Evolutionary conservation across 1,139 yeast genomes (phyloP).

Genomic region (Geotrichum bryndzae): DNA sequence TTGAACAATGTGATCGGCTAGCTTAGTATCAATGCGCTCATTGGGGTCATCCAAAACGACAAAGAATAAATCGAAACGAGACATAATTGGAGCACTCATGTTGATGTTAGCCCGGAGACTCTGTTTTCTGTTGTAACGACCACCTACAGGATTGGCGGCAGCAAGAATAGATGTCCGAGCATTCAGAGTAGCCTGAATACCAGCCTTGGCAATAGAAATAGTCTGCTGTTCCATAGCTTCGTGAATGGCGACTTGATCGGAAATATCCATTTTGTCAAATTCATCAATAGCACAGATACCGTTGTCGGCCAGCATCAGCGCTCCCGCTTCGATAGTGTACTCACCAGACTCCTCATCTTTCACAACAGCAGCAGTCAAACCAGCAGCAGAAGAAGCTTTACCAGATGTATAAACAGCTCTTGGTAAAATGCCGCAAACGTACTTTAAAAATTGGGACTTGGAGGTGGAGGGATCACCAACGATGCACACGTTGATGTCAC

Average conservation of each 20-base stretch:
- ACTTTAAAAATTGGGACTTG: slow-evolving; percentile 90
- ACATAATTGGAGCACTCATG: slow-evolving; percentile 99
- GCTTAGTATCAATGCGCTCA: slow-evolving; percentile 79
- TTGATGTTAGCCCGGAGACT: slow-evolving; percentile 82
- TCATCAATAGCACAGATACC: slow-evolving; percentile 99
- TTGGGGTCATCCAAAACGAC: slow-evolving; percentile 94
- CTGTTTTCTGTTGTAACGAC: slow-evolving; percentile 82
- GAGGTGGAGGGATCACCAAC: slow-evolving; percentile 99
- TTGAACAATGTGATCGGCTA: slow-evolving; percentile 89
- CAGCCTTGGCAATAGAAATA: slow-evolving; percentile 95
- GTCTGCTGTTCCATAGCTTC: slow-evolving; percentile 99
- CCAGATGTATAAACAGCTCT: slow-evolving; percentile 97
- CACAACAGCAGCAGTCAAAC: slow-evolving; percentile 96
- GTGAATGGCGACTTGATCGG: slow-evolving; percentile 97
- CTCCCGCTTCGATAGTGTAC: slow-evolving; percentile 97
- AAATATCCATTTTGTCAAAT: slow-evolving; percentile 93
- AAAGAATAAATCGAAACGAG: slow-evolving; percentile 92
- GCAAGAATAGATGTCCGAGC: slow-evolving; percentile 95
- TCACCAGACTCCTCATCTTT: slow-evolving; percentile 98
- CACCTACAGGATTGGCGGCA: slow-evolving; percentile 96
- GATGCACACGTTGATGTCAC: slow-evolving; percentile 93
- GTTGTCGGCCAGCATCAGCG: slow-evolving; percentile 95
- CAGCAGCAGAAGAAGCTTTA: slow-evolving; percentile 98
- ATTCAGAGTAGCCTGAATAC: slow-evolving; percentile 93
- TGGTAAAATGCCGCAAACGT: slow-evolving; percentile 87